phyloP scores from a whole-genome alignment of 371 early-diverging fungal species.

The Mortierella sp. region DNA sequence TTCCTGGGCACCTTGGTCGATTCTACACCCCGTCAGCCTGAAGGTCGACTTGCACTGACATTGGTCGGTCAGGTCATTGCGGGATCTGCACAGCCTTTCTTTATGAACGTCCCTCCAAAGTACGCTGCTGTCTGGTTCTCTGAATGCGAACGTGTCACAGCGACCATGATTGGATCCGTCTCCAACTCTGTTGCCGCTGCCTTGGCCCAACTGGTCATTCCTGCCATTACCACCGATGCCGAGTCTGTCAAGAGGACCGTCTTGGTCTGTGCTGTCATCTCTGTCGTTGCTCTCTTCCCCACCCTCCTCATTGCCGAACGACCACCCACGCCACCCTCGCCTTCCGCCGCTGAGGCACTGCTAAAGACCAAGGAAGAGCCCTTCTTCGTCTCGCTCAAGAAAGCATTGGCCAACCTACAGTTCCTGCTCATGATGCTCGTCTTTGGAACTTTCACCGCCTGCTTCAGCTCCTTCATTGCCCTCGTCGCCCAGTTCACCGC shows the following conservation, averaged over 20 bases:
- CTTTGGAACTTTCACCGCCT: slow-evolving; percentile 71
- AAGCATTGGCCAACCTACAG: slow-evolving; percentile 63
- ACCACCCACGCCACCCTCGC: slow-evolving; percentile 67
- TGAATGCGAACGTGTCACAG: slow-evolving; percentile 71
- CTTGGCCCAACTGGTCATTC: slow-evolving; percentile 68
- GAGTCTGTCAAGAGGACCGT: slow-evolving; percentile 56
- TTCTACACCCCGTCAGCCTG: slow-evolving; percentile 55
- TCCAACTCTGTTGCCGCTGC: slow-evolving; percentile 67
- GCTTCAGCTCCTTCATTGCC: slow-evolving; percentile 75
- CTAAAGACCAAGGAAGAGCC: slow-evolving; percentile 48
- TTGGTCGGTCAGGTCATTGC: slow-evolving; percentile 75
- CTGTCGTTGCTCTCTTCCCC: slow-evolving; percentile 62
- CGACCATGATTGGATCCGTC: slow-evolving; percentile 70
- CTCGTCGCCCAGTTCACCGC: slow-evolving; percentile 70
- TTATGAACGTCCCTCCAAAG: slow-evolving; percentile 73
- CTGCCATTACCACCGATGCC: slow-evolving; percentile 60
- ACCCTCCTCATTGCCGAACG: slow-evolving; percentile 62
- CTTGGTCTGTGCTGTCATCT: slow-evolving; percentile 64
- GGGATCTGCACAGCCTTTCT: slow-evolving; percentile 73
- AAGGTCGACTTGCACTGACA: slow-evolving; percentile 62
- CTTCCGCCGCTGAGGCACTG: slow-evolving; percentile 53
- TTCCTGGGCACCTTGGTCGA: slow-evolving; percentile 64
- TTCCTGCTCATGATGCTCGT: slow-evolving; percentile 69
- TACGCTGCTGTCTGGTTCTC: slow-evolving; percentile 78
- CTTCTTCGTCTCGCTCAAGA: slow-evolving; percentile 62